Evolutionary conservation across 202 grass and related monocot species (phyloP), one percentile per base, ranked within the genome.

Genomic region (Elaeis oleifera): DNA sequence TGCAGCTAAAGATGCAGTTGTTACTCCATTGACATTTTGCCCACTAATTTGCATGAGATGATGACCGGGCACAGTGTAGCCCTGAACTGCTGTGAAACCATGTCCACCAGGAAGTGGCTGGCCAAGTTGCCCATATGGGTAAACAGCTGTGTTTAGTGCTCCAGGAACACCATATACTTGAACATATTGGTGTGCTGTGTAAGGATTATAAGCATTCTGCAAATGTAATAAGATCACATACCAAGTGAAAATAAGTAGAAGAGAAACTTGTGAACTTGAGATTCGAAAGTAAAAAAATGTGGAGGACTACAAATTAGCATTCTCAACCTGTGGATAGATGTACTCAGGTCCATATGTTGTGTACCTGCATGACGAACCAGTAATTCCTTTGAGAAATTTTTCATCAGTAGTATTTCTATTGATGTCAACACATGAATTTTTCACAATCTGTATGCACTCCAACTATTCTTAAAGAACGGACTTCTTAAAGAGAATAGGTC

Each of bases 151-250:
- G 17, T 78, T 75, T 81, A 75, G 58, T 54, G 78, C 69, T 67
- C 81, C 83, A 60, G 77, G 85, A 50, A 74, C 67, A 39, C 85
- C 74, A 16, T 89, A 81, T 22, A 89, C 70, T 57, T 78, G 74
- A 68, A 89, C 60, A 62, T 84, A 84, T 54, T 81, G 85, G 64
- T 84, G 85, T 72, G 78, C 81, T 65, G 80, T 74, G 74, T 84
- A 89, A 61, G 81, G 78, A 71, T 65, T 67, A 63, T 84, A 89
- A 17, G 71, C 85, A 84, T 84, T 89, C 85, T 89, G 81, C 71
- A 84, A 78, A 71, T 68, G 67, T 84, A 84, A 81, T 64, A 81
- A 68, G 32, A 59, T 25, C 73, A 79, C 61, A 82, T 72, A 83
- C 75, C 77, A 83, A 72, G 24, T 56, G 74, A 16, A 56, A 23